Conservation (phyloP, 2,329 filamentous ascomycete genomes). For the Colletotrichum sp. region DNA sequence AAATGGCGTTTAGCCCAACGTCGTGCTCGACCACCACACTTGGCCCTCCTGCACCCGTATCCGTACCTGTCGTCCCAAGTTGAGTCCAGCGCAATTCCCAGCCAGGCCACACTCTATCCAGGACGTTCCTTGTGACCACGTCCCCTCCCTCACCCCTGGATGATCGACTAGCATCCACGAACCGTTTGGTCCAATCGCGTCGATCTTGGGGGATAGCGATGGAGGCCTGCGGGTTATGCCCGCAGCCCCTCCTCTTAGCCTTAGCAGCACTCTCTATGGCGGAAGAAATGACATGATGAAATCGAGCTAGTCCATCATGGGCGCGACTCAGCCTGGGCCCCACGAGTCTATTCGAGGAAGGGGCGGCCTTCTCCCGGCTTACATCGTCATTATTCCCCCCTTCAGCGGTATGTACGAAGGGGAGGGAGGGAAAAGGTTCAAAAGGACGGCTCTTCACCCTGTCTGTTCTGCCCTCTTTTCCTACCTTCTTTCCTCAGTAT, state of each 20-base stretch:
- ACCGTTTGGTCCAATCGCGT: background rate
- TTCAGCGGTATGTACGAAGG: background rate
- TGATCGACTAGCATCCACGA: constrained; percentile 13
- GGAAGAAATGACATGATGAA: background rate
- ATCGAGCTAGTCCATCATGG: background rate
- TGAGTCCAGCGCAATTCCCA: background rate
- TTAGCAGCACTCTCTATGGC: background rate
- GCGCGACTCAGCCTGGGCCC: constrained; percentile 1
- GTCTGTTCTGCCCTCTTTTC: background rate
- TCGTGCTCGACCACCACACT: background rate
- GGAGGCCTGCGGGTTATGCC: background rate
- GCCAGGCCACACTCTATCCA: background rate
- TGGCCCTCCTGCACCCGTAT: background rate
- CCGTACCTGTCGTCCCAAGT: constrained; percentile 9
- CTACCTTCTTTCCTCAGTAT: constrained; percentile 20
- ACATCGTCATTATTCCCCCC: background rate
- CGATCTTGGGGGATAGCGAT: background rate
- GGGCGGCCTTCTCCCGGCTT: background rate
- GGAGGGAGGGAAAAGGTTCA: background rate
- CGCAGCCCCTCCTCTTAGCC: background rate
- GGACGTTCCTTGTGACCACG: constrained; percentile 11
- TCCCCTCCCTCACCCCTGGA: constrained; percentile 11
- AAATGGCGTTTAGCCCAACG: background rate
- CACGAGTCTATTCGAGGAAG: constrained; percentile 5
- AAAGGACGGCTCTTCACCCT: constrained; percentile 12